phyloP scores from a whole-genome alignment of 2,329 filamentous ascomycete genomes.

The Colletotrichum paranaense region DNA sequence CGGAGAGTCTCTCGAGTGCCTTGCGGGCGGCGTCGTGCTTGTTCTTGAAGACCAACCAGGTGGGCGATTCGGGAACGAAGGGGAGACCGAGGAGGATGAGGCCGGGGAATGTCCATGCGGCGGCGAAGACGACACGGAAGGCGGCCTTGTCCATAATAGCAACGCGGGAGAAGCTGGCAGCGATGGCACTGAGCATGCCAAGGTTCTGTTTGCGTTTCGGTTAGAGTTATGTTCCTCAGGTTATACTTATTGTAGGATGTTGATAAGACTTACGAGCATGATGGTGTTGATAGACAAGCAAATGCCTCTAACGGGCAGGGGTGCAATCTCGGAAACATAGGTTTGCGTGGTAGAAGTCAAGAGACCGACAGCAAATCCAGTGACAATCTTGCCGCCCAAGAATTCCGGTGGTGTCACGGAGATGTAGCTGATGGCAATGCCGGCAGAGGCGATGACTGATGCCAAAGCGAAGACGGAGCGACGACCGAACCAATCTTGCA shows the following conservation, averaged over 20 bases:
- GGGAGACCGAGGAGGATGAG: constrained; percentile 25
- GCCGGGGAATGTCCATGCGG: constrained; percentile 44
- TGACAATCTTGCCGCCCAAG: constrained; percentile 39
- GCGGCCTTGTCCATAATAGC: constrained; percentile 47
- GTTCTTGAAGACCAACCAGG: constrained; percentile 49
- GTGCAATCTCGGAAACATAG: constrained; percentile 50
- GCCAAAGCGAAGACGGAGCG: constrained; percentile 31
- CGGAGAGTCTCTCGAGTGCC: constrained; percentile 43
- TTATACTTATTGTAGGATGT: constrained; percentile 16
- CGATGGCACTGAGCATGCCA: constrained; percentile 44
- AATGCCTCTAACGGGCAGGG: constrained; percentile 48
- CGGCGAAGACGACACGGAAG: constrained; percentile 44
- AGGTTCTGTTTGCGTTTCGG: constrained; percentile 12
- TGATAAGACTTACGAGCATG: constrained; percentile 46
- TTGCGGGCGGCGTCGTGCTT: constrained; percentile 44
- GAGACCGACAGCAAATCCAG: constrained; percentile 36
- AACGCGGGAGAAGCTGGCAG: constrained; percentile 47
- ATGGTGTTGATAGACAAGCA: constrained; percentile 53
- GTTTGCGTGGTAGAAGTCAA: constrained; percentile 37
- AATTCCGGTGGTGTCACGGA: constrained; percentile 32
- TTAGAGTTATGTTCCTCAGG: not conserved
- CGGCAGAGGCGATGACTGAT: constrained; percentile 26
- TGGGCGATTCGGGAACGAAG: constrained; percentile 53
- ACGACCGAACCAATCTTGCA: constrained; percentile 38
- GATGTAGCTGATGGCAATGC: constrained; percentile 37